A percentile compares a stretch with the other conserved stretches of the same genome.
phyloP scores from a whole-genome alignment of 2,329 filamentous ascomycete genomes.

The Colletotrichum coccodes region DNA sequence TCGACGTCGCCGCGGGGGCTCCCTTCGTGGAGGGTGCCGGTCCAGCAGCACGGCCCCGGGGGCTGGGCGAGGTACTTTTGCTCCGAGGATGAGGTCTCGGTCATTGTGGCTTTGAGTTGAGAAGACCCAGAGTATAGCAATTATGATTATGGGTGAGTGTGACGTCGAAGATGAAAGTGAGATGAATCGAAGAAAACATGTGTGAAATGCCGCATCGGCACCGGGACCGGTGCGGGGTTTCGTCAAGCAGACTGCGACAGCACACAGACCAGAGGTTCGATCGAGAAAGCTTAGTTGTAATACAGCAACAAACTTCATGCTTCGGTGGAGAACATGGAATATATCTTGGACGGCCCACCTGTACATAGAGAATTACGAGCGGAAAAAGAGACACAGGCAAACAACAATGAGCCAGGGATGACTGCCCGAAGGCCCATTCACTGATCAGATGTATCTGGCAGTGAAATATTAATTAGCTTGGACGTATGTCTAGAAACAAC shows the following conservation, averaged over 20 bases:
- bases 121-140: not conserved
- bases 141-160: not conserved
- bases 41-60: slow-evolving; percentile 49
- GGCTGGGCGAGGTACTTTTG: slow-evolving; percentile 43
- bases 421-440: no score
- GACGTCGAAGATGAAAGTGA: not conserved
- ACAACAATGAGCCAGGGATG: no score
- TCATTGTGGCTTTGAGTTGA: not conserved
- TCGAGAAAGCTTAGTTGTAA: not conserved
- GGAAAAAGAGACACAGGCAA: no score
- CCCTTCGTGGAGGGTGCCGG: slow-evolving; percentile 51
- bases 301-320: not conserved
- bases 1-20: slow-evolving; percentile 46
- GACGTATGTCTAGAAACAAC: no score
- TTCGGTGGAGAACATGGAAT: no score
- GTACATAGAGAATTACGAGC: no score
- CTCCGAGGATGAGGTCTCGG: not conserved
- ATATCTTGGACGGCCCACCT: no score
- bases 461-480: no score
- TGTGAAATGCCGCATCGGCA: slow-evolving; percentile 1
- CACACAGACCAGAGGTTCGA: not conserved
- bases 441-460: no score
- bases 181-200: not conserved
- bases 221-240: not conserved
- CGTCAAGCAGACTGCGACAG: not conserved